A percentile compares a stretch with the other conserved stretches of the same genome.
Evolutionary conservation across 2,329 filamentous ascomycete genomes (phyloP).

Genomic region (Apiospora arundinis): DNA sequence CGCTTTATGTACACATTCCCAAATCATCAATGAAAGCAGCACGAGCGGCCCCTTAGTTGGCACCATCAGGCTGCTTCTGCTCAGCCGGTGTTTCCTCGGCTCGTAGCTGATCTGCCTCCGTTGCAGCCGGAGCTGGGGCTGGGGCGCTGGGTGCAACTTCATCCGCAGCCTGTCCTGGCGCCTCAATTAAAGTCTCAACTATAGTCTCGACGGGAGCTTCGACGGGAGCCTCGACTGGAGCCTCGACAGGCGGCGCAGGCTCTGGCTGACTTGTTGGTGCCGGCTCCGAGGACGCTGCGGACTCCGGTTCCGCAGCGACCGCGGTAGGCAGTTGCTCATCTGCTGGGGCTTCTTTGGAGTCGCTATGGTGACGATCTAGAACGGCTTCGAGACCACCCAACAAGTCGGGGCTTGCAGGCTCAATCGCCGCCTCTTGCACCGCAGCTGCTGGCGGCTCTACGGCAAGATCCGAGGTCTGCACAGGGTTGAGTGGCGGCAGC

Average conservation of each 20-base stretch:
- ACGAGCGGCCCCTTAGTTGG: background rate
- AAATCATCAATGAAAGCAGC: background rate
- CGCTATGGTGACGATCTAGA: conserved; percentile 47
- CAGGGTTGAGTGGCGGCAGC: conserved; percentile 21
- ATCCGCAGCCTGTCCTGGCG: background rate
- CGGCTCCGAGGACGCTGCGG: background rate
- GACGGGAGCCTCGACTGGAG: background rate
- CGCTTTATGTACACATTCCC: background rate
- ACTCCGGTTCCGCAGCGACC: background rate
- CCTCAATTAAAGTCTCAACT: background rate
- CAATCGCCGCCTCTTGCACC: conserved; percentile 28
- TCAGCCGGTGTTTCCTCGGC: background rate
- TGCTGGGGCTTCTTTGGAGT: conserved; percentile 27
- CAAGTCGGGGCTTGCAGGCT: conserved; percentile 49
- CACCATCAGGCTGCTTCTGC: background rate
- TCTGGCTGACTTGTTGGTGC: conserved; percentile 2
- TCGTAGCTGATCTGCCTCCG: background rate
- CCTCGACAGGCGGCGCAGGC: background rate
- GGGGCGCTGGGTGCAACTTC: background rate
- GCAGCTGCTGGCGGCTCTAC: conserved; percentile 25
- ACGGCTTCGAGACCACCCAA: conserved; percentile 54
- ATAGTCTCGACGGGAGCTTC: background rate
- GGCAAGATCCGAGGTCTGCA: conserved; percentile 30
- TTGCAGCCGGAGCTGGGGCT: too few species aligned
- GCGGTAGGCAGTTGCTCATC: background rate